Evolutionary conservation across 192 early-diverging fungal species (phyloP).

Genomic region (Fimicolochytrium jonesii): DNA sequence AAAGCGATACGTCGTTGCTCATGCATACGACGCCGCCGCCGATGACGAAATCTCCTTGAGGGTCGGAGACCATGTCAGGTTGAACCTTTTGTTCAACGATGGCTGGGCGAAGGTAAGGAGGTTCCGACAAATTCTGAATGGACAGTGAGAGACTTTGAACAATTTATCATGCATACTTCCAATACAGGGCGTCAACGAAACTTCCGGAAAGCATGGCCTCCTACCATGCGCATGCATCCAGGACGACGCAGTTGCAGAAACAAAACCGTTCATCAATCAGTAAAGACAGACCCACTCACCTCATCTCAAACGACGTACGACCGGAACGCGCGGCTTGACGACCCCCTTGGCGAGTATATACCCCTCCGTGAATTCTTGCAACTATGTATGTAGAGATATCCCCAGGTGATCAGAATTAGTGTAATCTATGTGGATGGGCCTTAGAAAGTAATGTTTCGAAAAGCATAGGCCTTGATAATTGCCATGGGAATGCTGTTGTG

Average conservation of each 20-base stretch:
- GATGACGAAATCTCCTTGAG: constrained; percentile 31
- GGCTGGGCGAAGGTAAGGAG: constrained; percentile 28
- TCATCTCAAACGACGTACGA: too few relatives aligned
- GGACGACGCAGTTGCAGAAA: constrained; percentile 6
- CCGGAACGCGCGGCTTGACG: too few relatives aligned
- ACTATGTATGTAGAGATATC: too few relatives aligned
- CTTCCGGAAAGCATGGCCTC: constrained; percentile 30
- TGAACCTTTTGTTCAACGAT: constrained; percentile 38
- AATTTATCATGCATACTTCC: background rate
- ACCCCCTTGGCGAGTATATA: too few relatives aligned
- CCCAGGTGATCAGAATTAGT: too few relatives aligned
- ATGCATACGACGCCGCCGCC: constrained; percentile 27
- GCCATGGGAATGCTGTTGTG: too few relatives aligned
- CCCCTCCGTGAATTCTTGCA: too few relatives aligned
- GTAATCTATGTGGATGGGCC: too few relatives aligned
- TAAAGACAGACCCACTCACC: too few relatives aligned
- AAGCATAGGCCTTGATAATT: too few relatives aligned
- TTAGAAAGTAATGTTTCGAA: too few relatives aligned
- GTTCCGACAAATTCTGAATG: background rate
- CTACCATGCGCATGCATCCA: constrained; percentile 34
- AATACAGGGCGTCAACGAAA: constrained; percentile 31
- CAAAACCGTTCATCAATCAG: too few relatives aligned
- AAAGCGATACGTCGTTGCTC: constrained; percentile 21
- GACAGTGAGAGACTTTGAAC: background rate
- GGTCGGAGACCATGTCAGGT: constrained; percentile 26